Evolutionary conservation across 2,329 filamentous ascomycete genomes (phyloP).

Genomic region (Orbilia brochopaga): DNA sequence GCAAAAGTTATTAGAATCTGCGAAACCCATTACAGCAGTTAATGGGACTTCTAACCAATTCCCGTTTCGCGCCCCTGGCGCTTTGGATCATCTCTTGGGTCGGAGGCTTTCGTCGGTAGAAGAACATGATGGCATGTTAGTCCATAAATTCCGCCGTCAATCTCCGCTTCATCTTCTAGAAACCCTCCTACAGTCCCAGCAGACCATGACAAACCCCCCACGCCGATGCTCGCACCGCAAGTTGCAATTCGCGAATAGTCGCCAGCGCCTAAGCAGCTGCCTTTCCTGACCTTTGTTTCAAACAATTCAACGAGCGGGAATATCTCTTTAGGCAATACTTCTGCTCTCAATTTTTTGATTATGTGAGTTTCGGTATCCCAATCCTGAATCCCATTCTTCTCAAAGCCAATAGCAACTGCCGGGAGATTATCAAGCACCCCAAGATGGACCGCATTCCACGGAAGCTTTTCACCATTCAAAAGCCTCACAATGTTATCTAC

Average conservation of each 20-base stretch:
- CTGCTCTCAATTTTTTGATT: neutral
- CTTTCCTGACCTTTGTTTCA: constrained; percentile 7
- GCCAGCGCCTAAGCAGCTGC: neutral
- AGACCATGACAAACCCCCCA: constrained; percentile 26
- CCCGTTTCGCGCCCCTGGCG: neutral
- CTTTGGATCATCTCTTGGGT: neutral
- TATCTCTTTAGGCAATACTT: neutral
- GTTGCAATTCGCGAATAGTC: neutral
- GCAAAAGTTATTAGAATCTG: neutral
- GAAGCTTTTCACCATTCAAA: neutral
- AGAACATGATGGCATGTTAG: constrained; percentile 22
- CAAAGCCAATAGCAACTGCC: neutral
- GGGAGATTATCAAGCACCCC: neutral
- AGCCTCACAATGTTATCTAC: neutral
- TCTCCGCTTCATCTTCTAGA: neutral
- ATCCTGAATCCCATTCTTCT: neutral
- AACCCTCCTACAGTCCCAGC: constrained; percentile 21
- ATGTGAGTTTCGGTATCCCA: neutral
- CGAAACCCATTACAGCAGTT: neutral
- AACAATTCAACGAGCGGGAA: constrained; percentile 11
- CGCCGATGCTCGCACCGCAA: constrained; percentile 17
- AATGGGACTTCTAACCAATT: neutral
- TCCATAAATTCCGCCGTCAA: constrained; percentile 4
- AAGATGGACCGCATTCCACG: neutral
- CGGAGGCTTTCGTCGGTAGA: neutral